Percentiles rank a stretch among this genome's conserved stretches.
phyloP scores from a whole-genome alignment of 371 early-diverging fungal species.

The Mucor racemosus region DNA sequence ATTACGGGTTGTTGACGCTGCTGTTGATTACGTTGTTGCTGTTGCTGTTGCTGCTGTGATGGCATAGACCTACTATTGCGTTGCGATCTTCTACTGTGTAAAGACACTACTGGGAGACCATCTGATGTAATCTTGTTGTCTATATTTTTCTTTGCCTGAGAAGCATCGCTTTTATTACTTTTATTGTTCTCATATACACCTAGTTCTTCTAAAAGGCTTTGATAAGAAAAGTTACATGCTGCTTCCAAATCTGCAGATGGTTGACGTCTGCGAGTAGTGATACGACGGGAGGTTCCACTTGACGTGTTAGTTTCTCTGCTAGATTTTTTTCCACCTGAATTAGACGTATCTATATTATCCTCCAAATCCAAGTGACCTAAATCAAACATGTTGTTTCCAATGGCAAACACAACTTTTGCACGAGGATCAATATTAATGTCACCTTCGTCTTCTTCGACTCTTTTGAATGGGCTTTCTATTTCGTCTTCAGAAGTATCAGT shows the following conservation, averaged over 20 bases:
- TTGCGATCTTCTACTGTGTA: background rate
- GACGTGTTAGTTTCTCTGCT: background rate
- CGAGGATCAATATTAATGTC: slow-evolving; percentile 48
- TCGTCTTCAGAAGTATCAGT: slow-evolving; percentile 9
- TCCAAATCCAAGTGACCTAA: slow-evolving; percentile 39
- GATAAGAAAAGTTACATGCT: slow-evolving; percentile 26
- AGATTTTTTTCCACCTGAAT: background rate
- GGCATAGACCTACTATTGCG: background rate
- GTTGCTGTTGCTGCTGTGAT: slow-evolving; percentile 16
- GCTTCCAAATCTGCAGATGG: slow-evolving; percentile 26
- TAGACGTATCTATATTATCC: background rate
- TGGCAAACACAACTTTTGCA: slow-evolving; percentile 56
- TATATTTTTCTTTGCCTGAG: background rate
- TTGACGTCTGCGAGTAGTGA: slow-evolving; percentile 15
- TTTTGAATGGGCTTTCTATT: background rate
- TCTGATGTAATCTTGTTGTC: background rate
- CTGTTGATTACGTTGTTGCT: slow-evolving; percentile 1
- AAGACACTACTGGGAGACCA: background rate
- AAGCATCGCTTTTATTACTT: background rate
- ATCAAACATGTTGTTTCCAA: slow-evolving; percentile 61
- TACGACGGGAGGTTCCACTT: background rate
- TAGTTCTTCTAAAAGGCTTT: slow-evolving; percentile 33
- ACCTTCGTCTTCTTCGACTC: slow-evolving; percentile 13
- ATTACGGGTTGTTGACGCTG: background rate
- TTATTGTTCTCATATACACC: slow-evolving; percentile 27